A percentile compares a stretch with the other conserved stretches of the same genome.
Conservation (phyloP, 768 basidiomycete species). For the Agrocybe praecox region DNA sequence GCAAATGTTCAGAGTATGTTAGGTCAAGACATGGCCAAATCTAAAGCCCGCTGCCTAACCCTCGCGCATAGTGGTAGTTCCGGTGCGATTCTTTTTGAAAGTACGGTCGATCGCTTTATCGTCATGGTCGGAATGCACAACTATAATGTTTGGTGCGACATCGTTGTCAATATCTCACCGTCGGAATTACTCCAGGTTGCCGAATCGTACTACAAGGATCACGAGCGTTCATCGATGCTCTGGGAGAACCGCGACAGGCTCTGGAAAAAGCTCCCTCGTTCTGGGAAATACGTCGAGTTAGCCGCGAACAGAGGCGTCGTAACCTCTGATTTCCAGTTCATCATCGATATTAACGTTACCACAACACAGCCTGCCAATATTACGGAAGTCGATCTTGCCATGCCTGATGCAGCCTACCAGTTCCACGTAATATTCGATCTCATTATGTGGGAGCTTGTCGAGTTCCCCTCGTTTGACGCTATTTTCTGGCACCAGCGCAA, state of each 20-base stretch:
- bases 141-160: conserved; percentile 11
- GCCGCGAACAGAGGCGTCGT: neutral
- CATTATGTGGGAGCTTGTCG: conserved; percentile 1
- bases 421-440: conserved; percentile 4
- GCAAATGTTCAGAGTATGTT: neutral
- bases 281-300: conserved; percentile 4
- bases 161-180: neutral
- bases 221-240: neutral
- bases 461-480: neutral
- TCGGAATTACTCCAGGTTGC: conserved; percentile 2
- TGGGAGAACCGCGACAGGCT: conserved; percentile 9
- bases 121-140: conserved; percentile 12
- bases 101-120: conserved; percentile 3
- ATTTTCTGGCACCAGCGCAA: conserved; percentile 1
- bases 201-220: neutral
- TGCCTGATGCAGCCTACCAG: conserved; percentile 5
- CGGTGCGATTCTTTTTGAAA: conserved; percentile 7
- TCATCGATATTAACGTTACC: conserved; percentile 4
- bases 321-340: neutral
- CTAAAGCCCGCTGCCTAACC: neutral
- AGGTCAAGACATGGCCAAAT: neutral
- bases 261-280: neutral
- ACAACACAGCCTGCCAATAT: neutral
- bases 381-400: conserved; percentile 1
- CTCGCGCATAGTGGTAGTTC: conserved; percentile 1